Evolutionary conservation across 176 grass and related monocot genomes (phyloP).

Genomic region (Carex scoparia): DNA sequence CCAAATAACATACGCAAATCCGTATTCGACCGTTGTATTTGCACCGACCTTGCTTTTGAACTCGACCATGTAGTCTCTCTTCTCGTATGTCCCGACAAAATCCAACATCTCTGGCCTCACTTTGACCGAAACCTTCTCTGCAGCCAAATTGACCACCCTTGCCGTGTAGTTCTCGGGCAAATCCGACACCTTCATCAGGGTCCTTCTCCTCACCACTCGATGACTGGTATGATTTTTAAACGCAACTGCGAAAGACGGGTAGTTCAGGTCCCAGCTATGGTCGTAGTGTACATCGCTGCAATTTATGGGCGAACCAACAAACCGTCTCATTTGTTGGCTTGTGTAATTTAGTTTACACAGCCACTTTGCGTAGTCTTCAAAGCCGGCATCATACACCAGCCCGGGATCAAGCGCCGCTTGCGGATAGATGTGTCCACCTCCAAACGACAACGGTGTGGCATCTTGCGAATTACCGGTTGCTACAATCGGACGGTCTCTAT

Average conservation of each 20-base stretch:
- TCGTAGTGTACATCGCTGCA: constrained; percentile 19
- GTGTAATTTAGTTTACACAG: constrained; percentile 48
- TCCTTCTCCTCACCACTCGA: constrained; percentile 12
- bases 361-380: constrained; percentile 34
- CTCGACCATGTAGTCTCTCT: constrained; percentile 38
- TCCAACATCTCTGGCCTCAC: constrained; percentile 33
- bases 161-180: constrained; percentile 28
- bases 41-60: constrained; percentile 29
- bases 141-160: constrained; percentile 23
- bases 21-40: neutral
- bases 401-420: constrained; percentile 37
- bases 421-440: constrained; percentile 26
- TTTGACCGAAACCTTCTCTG: constrained; percentile 25
- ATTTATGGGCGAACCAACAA: neutral
- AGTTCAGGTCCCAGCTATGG: constrained; percentile 30
- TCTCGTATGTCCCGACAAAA: constrained; percentile 25
- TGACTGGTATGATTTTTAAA: constrained; percentile 15
- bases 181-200: constrained; percentile 36
- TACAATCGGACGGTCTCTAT: constrained; percentile 19
- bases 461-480: neutral
- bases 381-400: constrained; percentile 37
- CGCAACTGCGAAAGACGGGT: constrained; percentile 40
- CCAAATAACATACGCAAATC: constrained; percentile 39
- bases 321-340: neutral
- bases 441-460: constrained; percentile 32